These are phyloP conservation scores for Gracilaria domingensis DNA, from an alignment of 23 red algal species.

Conservation along the genomic window DNA sequence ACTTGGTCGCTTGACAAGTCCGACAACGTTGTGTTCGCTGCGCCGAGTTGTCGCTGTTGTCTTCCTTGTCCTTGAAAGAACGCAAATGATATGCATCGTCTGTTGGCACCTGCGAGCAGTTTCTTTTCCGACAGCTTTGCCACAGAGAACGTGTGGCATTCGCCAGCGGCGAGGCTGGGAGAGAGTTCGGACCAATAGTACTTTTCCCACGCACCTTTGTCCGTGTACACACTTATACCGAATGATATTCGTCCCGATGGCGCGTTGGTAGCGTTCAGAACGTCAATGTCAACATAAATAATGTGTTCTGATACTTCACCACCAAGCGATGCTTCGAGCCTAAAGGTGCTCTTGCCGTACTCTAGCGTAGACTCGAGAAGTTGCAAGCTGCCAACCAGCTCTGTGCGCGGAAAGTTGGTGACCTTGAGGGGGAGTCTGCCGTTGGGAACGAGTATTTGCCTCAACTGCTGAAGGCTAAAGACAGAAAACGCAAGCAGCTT, in stretches of 20 bases:
- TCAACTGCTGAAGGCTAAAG: constrained; percentile 27
- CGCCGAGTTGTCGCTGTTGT: background rate
- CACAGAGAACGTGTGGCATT: constrained; percentile 11
- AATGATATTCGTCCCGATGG: background rate
- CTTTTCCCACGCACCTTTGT: constrained; percentile 37
- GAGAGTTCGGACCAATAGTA: constrained; percentile 34
- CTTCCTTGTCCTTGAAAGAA: constrained; percentile 1
- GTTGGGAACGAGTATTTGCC: constrained; percentile 7
- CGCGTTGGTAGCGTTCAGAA: background rate
- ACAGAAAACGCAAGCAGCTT: constrained; percentile 45
- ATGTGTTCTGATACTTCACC: constrained; percentile 40
- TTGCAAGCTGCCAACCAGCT: constrained; percentile 16
- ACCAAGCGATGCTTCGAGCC: constrained; percentile 45
- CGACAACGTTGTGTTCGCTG: constrained; percentile 1
- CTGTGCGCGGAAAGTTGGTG: constrained; percentile 25
- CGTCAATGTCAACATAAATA: constrained; percentile 32
- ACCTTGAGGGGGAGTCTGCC: constrained; percentile 8
- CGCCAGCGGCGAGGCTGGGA: background rate
- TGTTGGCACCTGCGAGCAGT: constrained; percentile 1
- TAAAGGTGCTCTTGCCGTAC: constrained; percentile 9
- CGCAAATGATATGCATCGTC: constrained; percentile 27
- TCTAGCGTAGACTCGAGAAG: constrained; percentile 25
- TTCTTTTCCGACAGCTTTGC: constrained; percentile 45
- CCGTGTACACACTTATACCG: constrained; percentile 17
- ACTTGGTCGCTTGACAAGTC: background rate